phyloP scores from a whole-genome alignment of 306 rosid species.

The Luffa aegyptiaca region DNA sequence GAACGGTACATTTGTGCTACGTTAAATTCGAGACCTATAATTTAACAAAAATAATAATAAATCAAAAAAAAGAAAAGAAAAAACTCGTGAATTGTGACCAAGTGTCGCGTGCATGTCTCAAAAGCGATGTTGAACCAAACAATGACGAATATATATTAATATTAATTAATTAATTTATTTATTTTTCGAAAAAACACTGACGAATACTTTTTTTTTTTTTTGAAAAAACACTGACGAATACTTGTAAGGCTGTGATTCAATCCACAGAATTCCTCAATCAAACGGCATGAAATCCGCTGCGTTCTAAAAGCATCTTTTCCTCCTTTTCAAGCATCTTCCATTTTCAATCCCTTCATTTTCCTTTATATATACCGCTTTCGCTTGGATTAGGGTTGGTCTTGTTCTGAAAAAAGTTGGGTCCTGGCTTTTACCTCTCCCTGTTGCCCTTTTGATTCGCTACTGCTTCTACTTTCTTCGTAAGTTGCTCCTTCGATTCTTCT shows the following conservation, averaged over 20 bases:
- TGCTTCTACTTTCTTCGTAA: background rate
- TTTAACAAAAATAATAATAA: too few relatives aligned
- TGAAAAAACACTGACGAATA: background rate
- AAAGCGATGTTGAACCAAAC: background rate
- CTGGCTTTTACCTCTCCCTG: background rate
- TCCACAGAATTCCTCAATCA: background rate
- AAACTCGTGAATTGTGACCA: background rate
- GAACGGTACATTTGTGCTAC: too few relatives aligned
- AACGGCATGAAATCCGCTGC: slow-evolving; percentile 10
- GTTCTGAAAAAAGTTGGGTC: background rate
- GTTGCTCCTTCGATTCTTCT: background rate
- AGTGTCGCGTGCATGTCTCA: background rate
- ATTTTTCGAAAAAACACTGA: too few relatives aligned
- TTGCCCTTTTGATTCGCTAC: background rate
- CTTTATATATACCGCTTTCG: background rate
- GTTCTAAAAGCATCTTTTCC: background rate
- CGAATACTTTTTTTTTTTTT: too few relatives aligned
- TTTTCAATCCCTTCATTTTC: background rate
- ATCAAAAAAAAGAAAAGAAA: too few relatives aligned
- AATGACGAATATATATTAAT: background rate
- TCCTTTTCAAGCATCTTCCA: background rate
- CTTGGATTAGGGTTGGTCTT: background rate
- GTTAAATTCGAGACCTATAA: too few relatives aligned
- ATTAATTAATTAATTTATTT: too few relatives aligned
- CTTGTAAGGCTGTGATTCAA: slow-evolving; percentile 6